Evolutionary conservation across 1,284 basidiomycete genomes (phyloP), one percentile per base, ranked within the genome.

Genomic region (Ceratobasidium sp.): DNA sequence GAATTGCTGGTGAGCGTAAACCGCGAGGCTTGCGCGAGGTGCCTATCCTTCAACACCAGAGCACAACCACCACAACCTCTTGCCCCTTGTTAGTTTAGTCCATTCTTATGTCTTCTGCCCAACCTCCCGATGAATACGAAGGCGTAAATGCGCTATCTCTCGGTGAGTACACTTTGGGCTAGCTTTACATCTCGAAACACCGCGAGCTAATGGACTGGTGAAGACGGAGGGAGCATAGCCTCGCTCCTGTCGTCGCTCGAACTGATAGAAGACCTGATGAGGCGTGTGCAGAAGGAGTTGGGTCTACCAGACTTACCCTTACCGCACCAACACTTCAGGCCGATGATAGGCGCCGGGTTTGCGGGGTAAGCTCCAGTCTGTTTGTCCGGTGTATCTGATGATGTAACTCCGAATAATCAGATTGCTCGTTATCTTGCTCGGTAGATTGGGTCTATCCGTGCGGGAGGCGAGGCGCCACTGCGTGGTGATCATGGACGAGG

Each of bases 311-410:
- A 46, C 10, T 23, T 40, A 13, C 65, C 65, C 9, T 17, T 44
- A 23, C 65, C 65, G 20, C 23, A 5, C 23, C 15, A 66, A 28
- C 23, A 66, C 48, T 66, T 66, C 23, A 52, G 28, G 44, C 44
- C 48, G n/a, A 50, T 50, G 42, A 44, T 46, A 13, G 65, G 65
- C 62, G 44, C 62, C n/a, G 65, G 65, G 23, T 48, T 23, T 66
- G 40, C 44, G 6, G 44, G 44, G 65, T n/a, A 17, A 54, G 20
- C 33, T 33, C 4, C 33, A 33, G 33, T 33, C 2, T 1, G 33
- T 33, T 33, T 33, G 33, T 4, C 33, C 2, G 33, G 33, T 33
- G 33, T 33, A 33, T n/a, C 57, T 12, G 38, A 3, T 59, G 4
- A 33, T 33, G 33, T 33, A n/a, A 59, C 57, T 48, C 3, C 44